Evolutionary conservation across 139 green algal species (phyloP), one percentile per base, ranked within the genome.

Genomic region (Bryopsis sp.): DNA sequence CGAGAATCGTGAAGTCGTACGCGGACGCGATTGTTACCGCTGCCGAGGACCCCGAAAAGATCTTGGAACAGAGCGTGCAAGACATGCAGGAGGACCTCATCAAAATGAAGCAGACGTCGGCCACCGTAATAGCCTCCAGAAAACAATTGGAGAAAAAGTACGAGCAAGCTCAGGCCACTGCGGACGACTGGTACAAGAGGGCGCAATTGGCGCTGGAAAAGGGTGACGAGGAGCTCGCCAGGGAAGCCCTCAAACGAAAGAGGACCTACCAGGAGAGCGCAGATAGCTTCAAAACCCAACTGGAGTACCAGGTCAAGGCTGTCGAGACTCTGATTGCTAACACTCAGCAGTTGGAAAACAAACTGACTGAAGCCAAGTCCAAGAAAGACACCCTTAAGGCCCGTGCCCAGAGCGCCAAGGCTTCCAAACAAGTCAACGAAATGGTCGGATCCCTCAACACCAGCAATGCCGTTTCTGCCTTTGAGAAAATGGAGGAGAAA

Each of bases 331-430:
- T 98, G 4, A 84, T 97, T 15, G 68, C 54, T 39, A 97, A 97
- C 82, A 96, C 89, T 11, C 69, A 81, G 37, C 79, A 86, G 47
- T 77, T 96, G 54, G 91, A 96, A 82, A 62, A 48, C 46, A 96
- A 96, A 82, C 79, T 96, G 46, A 64, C 79, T 36, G 93, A 98
- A 77, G 94, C 95, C 6, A 93, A 90, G 73, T 85, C 79, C 74
- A 99, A 98, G 86, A 99, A 99, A 84, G 94, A 99, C 81, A 99
- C 94, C 2, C 80, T 99, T 28, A 99, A 98, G 83, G 95, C 95
- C 34, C 86, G 95, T 39, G 94, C 94, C 31, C 88, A 93, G 67
- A 86, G 71, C 28, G 95, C 95, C 35, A 93, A 88, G 72, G 89
- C 82, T 2, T 79, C 72, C 29, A 81, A 74, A 62, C 69, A 50